Base-by-base conservation (phyloP, 768 basidiomycete species). In the Mycena metata region DNA sequence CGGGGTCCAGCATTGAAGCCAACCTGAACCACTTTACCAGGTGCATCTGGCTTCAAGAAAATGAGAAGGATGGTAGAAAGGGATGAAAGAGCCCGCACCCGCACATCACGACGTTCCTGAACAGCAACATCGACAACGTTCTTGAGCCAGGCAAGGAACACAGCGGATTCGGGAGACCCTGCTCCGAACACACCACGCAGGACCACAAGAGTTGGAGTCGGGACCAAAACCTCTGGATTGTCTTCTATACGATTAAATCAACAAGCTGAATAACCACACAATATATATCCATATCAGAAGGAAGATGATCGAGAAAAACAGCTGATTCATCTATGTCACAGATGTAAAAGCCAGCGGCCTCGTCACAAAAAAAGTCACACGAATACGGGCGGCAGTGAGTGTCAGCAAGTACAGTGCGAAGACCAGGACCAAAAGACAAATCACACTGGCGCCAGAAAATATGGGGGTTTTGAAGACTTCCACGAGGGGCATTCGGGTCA, bases 1-100 rank as follows among this genome's bases (percentile, higher is more conserved):
- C 46, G 46, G 1, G 64, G 64, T 2, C 64, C 64, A 30, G 64
- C 57, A 54, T 60, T 66, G 15, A n/a, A 66, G 23, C 65, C 65
- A 12, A 54, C 12, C 57, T 66, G 65, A 3, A 55, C 65, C 49
- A 66, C 54, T 19, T 17, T 21, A 10, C 65, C 65, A 10, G 8
- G 19, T n/a, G 36, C 45, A 19, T 5, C 17, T 21, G 58, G 58
- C 46, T 60, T 17, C 21, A 24, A 11, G 10, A 12, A 36, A 13
- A 1, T 45, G 15, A n/a, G 39, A 24, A 56, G 2, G 9, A 33
- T 35, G 26, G 30, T 23, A 16, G n/a, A 46, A 46, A 6, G 41
- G 24, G 42, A n/a, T 23, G 23, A 45, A 35, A 41, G 13, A 15
- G 36, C 24, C 17, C 54, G 36, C 23, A 64, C 63, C 55, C 63